Percentiles rank a stretch among this genome's conserved stretches.
phyloP scores from a whole-genome alignment of 352 stramenopile species.

The Aphanomyces euteiches region DNA sequence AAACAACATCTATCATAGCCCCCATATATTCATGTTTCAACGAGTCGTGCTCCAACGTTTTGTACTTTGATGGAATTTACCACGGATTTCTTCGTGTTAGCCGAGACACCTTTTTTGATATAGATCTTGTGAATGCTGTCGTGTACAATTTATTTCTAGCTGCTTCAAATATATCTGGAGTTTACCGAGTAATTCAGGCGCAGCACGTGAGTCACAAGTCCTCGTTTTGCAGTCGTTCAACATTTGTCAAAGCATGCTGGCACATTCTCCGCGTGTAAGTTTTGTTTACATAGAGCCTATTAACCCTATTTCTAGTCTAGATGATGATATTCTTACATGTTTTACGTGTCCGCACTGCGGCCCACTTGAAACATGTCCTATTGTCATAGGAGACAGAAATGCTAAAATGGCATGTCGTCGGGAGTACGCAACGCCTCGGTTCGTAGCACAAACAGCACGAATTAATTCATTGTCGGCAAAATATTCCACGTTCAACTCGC shows the following conservation, averaged over 20 bases:
- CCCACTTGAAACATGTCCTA: background rate
- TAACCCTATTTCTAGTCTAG: background rate
- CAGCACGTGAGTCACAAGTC: no score
- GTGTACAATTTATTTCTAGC: background rate
- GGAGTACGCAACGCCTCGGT: background rate
- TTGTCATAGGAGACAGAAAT: background rate
- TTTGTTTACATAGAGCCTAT: background rate
- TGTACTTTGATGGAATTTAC: background rate
- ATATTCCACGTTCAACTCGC: background rate
- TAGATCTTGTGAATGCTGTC: background rate
- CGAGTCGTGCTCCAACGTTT: background rate
- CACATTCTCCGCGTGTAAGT: background rate
- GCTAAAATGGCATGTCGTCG: slow-evolving; percentile 4
- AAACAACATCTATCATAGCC: background rate
- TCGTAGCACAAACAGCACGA: no score
- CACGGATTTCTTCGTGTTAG: background rate
- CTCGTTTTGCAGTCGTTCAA: background rate
- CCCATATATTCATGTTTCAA: background rate
- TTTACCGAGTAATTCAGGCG: background rate
- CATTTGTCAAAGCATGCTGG: background rate
- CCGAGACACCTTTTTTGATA: background rate
- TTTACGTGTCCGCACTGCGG: background rate
- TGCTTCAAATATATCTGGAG: background rate
- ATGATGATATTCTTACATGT: background rate
- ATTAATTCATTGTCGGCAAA: background rate